Evolutionary conservation across 768 basidiomycete species (phyloP).

Genomic region (Suillus variegatus): DNA sequence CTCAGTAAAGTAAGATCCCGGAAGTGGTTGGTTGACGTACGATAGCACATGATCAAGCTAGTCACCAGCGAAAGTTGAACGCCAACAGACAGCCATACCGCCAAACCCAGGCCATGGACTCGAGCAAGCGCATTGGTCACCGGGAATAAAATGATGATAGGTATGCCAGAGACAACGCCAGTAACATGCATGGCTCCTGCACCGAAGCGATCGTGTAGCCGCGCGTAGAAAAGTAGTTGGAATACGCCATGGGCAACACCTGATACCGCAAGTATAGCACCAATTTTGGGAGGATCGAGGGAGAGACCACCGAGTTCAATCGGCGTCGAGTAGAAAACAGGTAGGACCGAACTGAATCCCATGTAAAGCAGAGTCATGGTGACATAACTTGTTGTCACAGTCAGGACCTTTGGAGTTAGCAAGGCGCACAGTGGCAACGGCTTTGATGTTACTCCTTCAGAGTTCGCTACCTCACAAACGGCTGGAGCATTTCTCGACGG

Average conservation of each 20-base stretch:
- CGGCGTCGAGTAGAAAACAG: slow-evolving; percentile 23
- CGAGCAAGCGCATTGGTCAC: slow-evolving; percentile 54
- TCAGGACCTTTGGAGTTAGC: slow-evolving; percentile 49
- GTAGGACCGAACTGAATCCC: slow-evolving; percentile 44
- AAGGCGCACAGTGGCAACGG: slow-evolving; percentile 47
- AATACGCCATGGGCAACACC: slow-evolving; percentile 60
- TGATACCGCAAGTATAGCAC: slow-evolving; percentile 29
- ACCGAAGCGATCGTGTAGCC: slow-evolving; percentile 52
- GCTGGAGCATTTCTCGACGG: background rate
- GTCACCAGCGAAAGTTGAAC: slow-evolving; percentile 33
- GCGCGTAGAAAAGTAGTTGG: slow-evolving; percentile 63
- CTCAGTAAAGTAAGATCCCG: background rate
- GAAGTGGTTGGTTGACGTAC: background rate
- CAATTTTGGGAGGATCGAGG: slow-evolving; percentile 17
- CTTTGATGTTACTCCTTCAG: slow-evolving; percentile 10
- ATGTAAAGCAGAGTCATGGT: slow-evolving; percentile 62
- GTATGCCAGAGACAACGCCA: slow-evolving; percentile 51
- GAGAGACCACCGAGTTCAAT: slow-evolving; percentile 12
- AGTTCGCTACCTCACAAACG: background rate
- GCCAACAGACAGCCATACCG: slow-evolving; percentile 48
- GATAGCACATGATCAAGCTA: background rate
- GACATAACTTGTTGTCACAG: slow-evolving; percentile 60
- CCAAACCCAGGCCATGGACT: slow-evolving; percentile 38
- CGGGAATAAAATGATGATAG: slow-evolving; percentile 56
- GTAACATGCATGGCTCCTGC: slow-evolving; percentile 55